Conservation (phyloP, 768 basidiomycete species). For the Trametes cinnabarina region DNA sequence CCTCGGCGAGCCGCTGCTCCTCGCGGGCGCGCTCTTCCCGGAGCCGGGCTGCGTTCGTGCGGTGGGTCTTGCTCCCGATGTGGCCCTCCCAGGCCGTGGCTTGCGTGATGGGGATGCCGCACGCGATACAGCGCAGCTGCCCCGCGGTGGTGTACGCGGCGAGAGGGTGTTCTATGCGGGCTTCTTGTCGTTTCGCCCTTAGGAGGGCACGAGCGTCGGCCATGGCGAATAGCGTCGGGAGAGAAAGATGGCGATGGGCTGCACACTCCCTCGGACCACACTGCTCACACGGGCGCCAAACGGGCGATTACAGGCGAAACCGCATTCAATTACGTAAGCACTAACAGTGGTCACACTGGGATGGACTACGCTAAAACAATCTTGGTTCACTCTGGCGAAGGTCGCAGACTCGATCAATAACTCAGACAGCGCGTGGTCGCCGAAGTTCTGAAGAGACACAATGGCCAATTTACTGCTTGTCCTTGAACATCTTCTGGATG, state of each 20-base stretch:
- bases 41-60: constrained; percentile 59
- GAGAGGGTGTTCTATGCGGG: constrained; percentile 67
- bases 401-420: neutral
- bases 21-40: constrained; percentile 49
- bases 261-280: neutral
- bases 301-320: constrained; percentile 5
- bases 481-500: constrained; percentile 75
- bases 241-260: neutral
- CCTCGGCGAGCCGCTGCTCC: constrained; percentile 36
- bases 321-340: constrained; percentile 21
- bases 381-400: neutral
- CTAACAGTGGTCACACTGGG: constrained; percentile 6
- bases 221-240: constrained; percentile 41
- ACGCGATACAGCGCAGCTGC: constrained; percentile 68
- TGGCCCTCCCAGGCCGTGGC: constrained; percentile 87
- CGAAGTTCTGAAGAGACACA: neutral
- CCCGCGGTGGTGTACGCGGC: constrained; percentile 66
- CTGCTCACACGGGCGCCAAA: neutral
- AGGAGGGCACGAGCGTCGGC: constrained; percentile 79
- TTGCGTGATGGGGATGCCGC: constrained; percentile 64
- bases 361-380: constrained; percentile 12
- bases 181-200: constrained; percentile 79
- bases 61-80: constrained; percentile 76
- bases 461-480: constrained; percentile 37
- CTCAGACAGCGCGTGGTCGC: neutral